A percentile compares a stretch with the other conserved stretches of the same genome.
Conservation (phyloP, 352 stramenopile species). For the Salisapilia sapeloensis region DNA sequence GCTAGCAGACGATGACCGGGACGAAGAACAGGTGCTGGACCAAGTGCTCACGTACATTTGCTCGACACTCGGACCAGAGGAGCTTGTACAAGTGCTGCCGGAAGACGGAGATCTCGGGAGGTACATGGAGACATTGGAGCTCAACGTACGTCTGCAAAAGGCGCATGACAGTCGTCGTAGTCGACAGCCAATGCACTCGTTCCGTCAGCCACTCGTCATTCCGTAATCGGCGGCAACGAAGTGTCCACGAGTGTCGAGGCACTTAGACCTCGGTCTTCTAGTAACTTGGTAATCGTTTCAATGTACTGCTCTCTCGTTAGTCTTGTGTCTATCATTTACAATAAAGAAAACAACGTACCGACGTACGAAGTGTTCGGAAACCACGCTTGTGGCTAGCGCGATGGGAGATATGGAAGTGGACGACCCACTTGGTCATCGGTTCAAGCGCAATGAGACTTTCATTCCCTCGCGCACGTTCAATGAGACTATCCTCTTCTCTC, state of each 20-base stretch:
- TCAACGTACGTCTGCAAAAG: conserved; percentile 30
- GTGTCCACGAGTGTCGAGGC: conserved; percentile 8
- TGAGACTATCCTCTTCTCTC: conserved; percentile 25
- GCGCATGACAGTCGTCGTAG: conserved; percentile 9
- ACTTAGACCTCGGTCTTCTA: conserved; percentile 24
- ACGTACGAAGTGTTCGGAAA: conserved; percentile 25
- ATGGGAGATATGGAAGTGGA: conserved; percentile 43
- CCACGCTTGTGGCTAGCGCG: conserved; percentile 18
- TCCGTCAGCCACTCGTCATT: background rate
- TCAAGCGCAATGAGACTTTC: conserved; percentile 29
- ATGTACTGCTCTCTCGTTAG: conserved; percentile 22
- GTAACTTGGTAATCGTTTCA: conserved; percentile 39
- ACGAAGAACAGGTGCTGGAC: conserved; percentile 28
- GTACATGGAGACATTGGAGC: conserved; percentile 62
- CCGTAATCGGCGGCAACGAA: background rate
- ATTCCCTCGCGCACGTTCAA: conserved; percentile 26
- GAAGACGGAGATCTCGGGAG: conserved; percentile 56
- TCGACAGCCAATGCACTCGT: conserved; percentile 1
- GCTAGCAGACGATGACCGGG: conserved; percentile 8
- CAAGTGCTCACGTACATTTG: conserved; percentile 53
- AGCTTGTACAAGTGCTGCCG: conserved; percentile 58
- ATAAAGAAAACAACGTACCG: conserved; percentile 8
- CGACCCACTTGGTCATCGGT: conserved; percentile 23
- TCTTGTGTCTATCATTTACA: background rate
- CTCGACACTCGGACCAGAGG: conserved; percentile 49